These are phyloP conservation scores for Volvox reticuliferus DNA, from an alignment of 139 green algal genomes.

Conservation along the genomic window DNA sequence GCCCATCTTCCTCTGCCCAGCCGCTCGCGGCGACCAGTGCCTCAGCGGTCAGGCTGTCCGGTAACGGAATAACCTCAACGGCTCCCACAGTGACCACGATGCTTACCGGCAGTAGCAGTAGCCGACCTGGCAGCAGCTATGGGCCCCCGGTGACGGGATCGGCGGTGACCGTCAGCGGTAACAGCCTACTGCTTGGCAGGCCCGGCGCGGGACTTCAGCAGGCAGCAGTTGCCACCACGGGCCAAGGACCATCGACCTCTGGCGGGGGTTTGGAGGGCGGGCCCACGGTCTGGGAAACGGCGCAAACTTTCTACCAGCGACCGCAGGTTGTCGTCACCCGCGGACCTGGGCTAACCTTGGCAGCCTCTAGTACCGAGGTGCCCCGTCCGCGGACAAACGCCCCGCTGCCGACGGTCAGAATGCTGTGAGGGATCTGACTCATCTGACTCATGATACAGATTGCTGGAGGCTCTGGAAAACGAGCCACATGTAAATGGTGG, in stretches of 20 bases:
- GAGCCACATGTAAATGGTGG: not conserved
- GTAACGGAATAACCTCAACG: not conserved
- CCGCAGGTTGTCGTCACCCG: conserved; percentile 37
- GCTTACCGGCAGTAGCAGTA: not conserved
- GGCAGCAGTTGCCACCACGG: not conserved
- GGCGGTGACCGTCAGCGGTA: not conserved
- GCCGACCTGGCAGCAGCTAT: not conserved
- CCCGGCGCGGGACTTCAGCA: not conserved
- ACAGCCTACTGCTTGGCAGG: not conserved
- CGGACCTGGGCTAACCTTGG: not conserved
- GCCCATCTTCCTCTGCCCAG: not conserved
- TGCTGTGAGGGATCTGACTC: not conserved
- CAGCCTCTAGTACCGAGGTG: not conserved
- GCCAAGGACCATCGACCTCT: not conserved
- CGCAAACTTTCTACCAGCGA: conserved; percentile 49
- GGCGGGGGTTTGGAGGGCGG: not conserved
- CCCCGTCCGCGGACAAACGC: not conserved
- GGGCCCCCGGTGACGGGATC: not conserved
- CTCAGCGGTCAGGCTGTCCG: not conserved
- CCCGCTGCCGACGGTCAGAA: conserved; percentile 31
- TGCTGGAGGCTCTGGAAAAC: conserved; percentile 2
- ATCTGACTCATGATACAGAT: not conserved
- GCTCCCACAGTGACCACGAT: not conserved
- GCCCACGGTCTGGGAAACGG: not conserved
- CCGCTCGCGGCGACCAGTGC: not conserved